Base-by-base conservation (phyloP, 1,284 basidiomycete species). In the Porogramme epimiltina region DNA sequence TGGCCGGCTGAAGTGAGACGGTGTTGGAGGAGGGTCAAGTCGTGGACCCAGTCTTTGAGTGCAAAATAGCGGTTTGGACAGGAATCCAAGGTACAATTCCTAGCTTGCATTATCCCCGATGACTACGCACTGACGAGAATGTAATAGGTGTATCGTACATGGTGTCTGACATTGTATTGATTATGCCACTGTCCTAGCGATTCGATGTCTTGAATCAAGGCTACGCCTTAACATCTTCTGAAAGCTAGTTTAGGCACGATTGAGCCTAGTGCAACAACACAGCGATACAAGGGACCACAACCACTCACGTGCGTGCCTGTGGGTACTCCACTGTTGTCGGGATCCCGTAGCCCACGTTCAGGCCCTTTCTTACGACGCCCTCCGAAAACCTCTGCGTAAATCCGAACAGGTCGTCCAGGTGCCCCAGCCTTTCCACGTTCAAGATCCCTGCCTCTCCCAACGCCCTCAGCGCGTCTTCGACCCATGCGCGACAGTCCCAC, bases 401-500 rank as follows among this genome's bases (percentile, higher is more conserved):
- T 18, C 18, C 34, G 16, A 51, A 47, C 25, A 59, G 34, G n/a
- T 52, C 45, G 18, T 51, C 37, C 18, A 52, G 19, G 22, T 56
- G 42, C 2, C 47, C 13, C 5, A 16, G n/a, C 2, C 34, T 37
- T 26, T 15, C 33, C 4, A 34, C 22, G 15, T 44, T 41, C 47
- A 54, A 4, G 15, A 52, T n/a, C 11, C 43, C 22, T n/a, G 22
- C 23, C 42, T 23, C 25, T 34, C 39, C 33, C 4, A 59, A 23
- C 22, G 51, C 52, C 34, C 13, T 20, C 36, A 59, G n/a, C 45
- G 55, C 58, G 18, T 54, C 50, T 19, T 47, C 45, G 22, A 54
- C 54, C 58, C 58, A 59, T 37, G 13, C n/a, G 39, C 50, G 45
- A 42, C 58, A 56, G 39, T 59, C 45, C 58, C 58, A 59, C 26